These are phyloP conservation scores for Spinellus fusiger DNA, from an alignment of 192 early-diverging fungal species.

Conservation along the genomic window DNA sequence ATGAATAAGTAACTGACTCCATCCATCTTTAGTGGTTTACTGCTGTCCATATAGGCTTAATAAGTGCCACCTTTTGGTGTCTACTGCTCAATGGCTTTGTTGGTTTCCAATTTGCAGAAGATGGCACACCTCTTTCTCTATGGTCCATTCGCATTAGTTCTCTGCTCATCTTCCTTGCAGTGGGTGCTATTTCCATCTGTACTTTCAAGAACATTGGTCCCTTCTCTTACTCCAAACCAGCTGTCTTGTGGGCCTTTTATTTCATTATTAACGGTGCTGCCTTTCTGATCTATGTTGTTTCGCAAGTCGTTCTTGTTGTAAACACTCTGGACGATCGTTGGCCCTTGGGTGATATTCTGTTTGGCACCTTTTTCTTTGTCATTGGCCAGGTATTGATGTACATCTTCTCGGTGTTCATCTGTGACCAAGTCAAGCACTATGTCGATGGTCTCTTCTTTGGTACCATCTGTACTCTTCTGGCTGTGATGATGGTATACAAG, in stretches of 20 bases:
- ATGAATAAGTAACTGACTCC: slow-evolving; percentile 1
- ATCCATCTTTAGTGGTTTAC: slow-evolving; percentile 55
- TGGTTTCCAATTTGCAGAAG: slow-evolving; percentile 86
- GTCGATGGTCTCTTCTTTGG: slow-evolving; percentile 91
- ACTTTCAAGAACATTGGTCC: slow-evolving; percentile 58
- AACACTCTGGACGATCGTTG: slow-evolving; percentile 82
- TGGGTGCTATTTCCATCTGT: slow-evolving; percentile 60
- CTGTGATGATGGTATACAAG: slow-evolving; percentile 95
- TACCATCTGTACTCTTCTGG: slow-evolving; percentile 68
- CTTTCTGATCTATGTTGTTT: slow-evolving; percentile 68
- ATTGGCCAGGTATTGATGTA: slow-evolving; percentile 68
- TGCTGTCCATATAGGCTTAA: slow-evolving; percentile 62
- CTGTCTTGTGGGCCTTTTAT: slow-evolving; percentile 65
- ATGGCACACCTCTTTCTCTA: slow-evolving; percentile 78
- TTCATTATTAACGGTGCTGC: slow-evolving; percentile 68
- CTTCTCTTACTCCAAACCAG: slow-evolving; percentile 48
- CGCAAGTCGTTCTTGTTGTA: slow-evolving; percentile 81
- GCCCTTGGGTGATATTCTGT: slow-evolving; percentile 80
- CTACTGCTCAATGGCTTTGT: slow-evolving; percentile 84
- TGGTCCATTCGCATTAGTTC: slow-evolving; percentile 75
- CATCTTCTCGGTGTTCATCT: slow-evolving; percentile 63
- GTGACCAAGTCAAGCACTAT: slow-evolving; percentile 78
- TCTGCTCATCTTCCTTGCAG: slow-evolving; percentile 57
- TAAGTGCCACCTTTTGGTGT: slow-evolving; percentile 76
- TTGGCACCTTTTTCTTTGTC: slow-evolving; percentile 72